phyloP scores from a whole-genome alignment of 2,329 filamentous ascomycete genomes.

The Fusarium sp. region DNA sequence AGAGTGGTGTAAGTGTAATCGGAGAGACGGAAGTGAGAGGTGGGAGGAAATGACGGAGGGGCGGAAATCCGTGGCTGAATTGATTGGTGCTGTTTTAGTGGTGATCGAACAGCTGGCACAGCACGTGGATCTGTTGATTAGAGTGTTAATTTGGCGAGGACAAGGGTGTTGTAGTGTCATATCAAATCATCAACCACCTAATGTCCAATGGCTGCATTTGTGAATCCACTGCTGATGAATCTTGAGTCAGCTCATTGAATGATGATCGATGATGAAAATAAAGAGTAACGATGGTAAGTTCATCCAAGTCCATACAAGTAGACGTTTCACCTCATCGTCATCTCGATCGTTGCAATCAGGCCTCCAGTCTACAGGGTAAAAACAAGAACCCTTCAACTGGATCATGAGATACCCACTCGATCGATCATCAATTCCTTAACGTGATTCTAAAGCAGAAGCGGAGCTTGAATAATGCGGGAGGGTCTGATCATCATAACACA shows the following conservation, averaged over 20 bases:
- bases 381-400: not conserved
- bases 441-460: not conserved
- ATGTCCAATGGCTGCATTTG: too few relatives aligned
- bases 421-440: not conserved
- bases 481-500: not conserved
- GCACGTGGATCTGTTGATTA: conserved; percentile 1
- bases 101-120: not conserved
- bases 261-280: not conserved
- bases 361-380: not conserved
- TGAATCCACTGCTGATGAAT: too few relatives aligned
- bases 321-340: not conserved
- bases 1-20: conserved; percentile 33
- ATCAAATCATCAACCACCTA: not conserved
- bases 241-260: too few relatives aligned
- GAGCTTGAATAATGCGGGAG: not conserved
- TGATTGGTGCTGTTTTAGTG: not conserved
- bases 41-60: not conserved
- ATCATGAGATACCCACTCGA: too few relatives aligned
- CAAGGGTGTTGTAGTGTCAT: not conserved
- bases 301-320: not conserved
- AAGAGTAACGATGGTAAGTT: not conserved
- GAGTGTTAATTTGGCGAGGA: not conserved
- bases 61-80: conserved; percentile 9
- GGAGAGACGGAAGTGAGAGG: conserved; percentile 27
- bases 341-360: not conserved